Base-by-base conservation (phyloP, 2,329 filamentous ascomycete genomes). In the Pezicula carpinea region DNA sequence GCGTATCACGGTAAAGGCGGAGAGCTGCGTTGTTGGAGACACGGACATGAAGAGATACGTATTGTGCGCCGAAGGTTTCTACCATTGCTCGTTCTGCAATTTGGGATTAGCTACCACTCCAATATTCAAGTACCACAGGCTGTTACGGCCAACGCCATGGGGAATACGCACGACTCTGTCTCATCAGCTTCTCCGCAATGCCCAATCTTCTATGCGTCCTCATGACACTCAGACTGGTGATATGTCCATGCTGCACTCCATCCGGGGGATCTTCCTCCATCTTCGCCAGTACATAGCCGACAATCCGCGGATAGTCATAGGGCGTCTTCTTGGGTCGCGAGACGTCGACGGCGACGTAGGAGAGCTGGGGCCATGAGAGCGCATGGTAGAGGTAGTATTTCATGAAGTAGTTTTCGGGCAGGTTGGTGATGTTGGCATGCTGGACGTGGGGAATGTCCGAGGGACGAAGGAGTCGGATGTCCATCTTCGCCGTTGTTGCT, bases 331-430 rank as follows among this genome's bases (percentile, higher is more conserved):
- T 79, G 29, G 89, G 87, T 31, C 89, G 82, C 17, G 86, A 87
- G 48, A 91, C 84, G 68, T 97, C 92, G 60, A 99, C 90, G 59
- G 93, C 93, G 48, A 99, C 92, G 70, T 91, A 97, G 70, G 86
- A 92, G 56, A 99, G 82, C 72, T 97, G 92, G 39, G 93, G 93
- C 93, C 93, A 99, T 60, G 90, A 95, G 57, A 97, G 83, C 14
- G 92, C 91, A 71, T 99, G 93, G 80, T 99, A 99, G 64, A 99
- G 83, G 75, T 99, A 99, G 79, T 99, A 99, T 79, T 99, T 99
- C 72, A 96, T 88, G 69, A 97, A 97, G 80, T 99, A 99, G 77
- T 99, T 99, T 71, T 99, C 93, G 56, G 93, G 93, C 45, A 99
- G 80, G 75, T 99, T 99, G 68, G 95, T 95, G 66, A 99, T 91